Evolutionary conservation across 75 land plant species (phyloP).

Genomic region (Azolla pinnata): DNA sequence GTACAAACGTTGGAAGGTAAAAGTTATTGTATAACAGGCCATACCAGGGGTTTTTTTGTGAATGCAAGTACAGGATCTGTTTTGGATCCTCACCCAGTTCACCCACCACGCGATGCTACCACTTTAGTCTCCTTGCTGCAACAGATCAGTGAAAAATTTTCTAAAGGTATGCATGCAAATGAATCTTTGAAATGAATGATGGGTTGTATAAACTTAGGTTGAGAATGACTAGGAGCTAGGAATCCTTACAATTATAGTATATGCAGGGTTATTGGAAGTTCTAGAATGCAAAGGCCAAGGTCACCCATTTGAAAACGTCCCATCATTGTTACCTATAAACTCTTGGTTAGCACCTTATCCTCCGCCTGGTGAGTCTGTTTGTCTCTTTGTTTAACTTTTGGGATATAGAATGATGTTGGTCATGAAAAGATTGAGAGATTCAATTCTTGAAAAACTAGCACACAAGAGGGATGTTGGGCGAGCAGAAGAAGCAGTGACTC

Average conservation of each 20-base stretch:
- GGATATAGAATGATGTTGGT: conserved; percentile 5
- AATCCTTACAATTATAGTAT: not conserved
- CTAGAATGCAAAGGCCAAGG: conserved; percentile 73
- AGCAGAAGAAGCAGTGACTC: conserved; percentile 72
- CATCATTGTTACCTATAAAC: conserved; percentile 64
- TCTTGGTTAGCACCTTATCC: conserved; percentile 86
- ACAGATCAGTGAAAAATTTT: conserved; percentile 71
- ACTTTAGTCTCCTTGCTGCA: conserved; percentile 77
- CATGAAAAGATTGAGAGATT: not conserved
- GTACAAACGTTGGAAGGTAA: conserved; percentile 66
- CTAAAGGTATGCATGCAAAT: conserved; percentile 53
- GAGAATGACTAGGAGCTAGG: not conserved
- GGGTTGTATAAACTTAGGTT: not conserved
- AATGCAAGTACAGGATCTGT: conserved; percentile 60
- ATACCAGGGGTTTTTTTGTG: conserved; percentile 66
- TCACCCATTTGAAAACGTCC: conserved; percentile 98
- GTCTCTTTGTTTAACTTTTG: not conserved
- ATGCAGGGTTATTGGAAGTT: conserved; percentile 83
- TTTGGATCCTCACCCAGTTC: conserved; percentile 60
- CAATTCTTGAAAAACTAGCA: conserved; percentile 28
- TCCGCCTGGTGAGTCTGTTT: conserved; percentile 45
- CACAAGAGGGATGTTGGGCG: conserved; percentile 90
- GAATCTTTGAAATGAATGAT: not conserved
- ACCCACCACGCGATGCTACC: conserved; percentile 45
- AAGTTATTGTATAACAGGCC: conserved; percentile 75